Evolutionary conservation across 768 basidiomycete species (phyloP).

Genomic region (Leccinum subgranulosum): DNA sequence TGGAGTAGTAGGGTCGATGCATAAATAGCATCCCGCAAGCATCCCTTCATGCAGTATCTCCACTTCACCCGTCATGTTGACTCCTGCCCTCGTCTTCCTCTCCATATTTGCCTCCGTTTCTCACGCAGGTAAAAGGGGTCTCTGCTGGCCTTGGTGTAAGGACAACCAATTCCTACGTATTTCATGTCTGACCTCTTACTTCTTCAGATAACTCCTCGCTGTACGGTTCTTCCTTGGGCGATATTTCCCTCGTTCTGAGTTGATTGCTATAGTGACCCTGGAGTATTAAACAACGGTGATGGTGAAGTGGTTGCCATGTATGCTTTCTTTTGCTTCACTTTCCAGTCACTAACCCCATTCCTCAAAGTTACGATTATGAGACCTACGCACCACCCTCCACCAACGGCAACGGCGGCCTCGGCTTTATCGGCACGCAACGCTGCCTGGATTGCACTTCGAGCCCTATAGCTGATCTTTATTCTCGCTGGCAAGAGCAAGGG

Average conservation of each 20-base stretch:
- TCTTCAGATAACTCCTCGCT: slow-evolving; percentile 28
- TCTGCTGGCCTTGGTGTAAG: slow-evolving; percentile 37
- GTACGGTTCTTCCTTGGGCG: slow-evolving; percentile 15
- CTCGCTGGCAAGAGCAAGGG: slow-evolving; percentile 31
- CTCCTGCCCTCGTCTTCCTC: slow-evolving; percentile 15
- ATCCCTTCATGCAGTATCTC: not conserved
- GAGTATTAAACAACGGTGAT: slow-evolving; percentile 31
- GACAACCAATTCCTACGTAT: not conserved
- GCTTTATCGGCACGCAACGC: slow-evolving; percentile 39
- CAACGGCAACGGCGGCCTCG: slow-evolving; percentile 36
- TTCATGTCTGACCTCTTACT: not conserved
- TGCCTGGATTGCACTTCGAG: slow-evolving; percentile 37
- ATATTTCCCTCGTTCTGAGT: not conserved
- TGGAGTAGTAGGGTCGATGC: not conserved
- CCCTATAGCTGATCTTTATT: slow-evolving; percentile 29
- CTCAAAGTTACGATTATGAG: slow-evolving; percentile 36
- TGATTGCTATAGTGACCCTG: slow-evolving; percentile 22
- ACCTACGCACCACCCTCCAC: slow-evolving; percentile 34
- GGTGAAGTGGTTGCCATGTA: slow-evolving; percentile 36
- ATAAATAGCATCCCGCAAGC: slow-evolving; percentile 11
- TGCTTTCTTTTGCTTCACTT: not conserved
- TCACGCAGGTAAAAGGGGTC: slow-evolving; percentile 37
- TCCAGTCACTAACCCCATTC: not conserved
- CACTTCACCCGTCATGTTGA: slow-evolving; percentile 15
- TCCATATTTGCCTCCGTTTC: slow-evolving; percentile 15